Evolutionary conservation across 805 yeast species (phyloP).

Genomic region (Ogataea wickerhamii): DNA sequence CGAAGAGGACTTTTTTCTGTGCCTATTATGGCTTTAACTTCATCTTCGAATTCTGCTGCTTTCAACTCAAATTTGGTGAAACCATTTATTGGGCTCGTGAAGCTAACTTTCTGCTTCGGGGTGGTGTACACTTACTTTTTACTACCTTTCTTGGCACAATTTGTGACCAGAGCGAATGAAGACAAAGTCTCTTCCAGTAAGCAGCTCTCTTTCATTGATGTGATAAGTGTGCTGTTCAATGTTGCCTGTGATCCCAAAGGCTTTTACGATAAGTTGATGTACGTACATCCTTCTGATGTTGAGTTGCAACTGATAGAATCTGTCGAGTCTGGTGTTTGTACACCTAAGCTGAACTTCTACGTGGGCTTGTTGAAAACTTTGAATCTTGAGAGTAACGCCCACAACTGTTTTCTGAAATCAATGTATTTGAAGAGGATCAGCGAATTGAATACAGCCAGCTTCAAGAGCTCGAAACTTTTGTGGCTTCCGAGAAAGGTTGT

Average conservation of each 20-base stretch:
- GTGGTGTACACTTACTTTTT: conserved; percentile 21
- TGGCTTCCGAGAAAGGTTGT: conserved; percentile 6
- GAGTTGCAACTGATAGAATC: conserved; percentile 15
- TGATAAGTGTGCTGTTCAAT: conserved; percentile 4
- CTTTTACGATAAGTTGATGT: conserved; percentile 10
- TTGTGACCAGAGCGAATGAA: conserved; percentile 6
- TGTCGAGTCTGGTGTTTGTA: not conserved
- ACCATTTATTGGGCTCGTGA: conserved; percentile 29
- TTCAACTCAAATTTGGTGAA: conserved; percentile 18
- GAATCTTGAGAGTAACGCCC: conserved; percentile 6
- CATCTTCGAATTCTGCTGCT: conserved; percentile 16
- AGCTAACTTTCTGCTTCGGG: conserved; percentile 20
- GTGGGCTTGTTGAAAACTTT: conserved; percentile 8
- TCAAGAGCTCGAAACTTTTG: conserved; percentile 1
- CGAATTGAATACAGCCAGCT: conserved; percentile 7
- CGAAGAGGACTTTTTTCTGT: conserved; percentile 29
- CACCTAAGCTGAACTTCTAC: conserved; percentile 1
- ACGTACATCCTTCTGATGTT: conserved; percentile 10
- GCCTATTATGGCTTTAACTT: conserved; percentile 28
- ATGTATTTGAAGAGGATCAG: conserved; percentile 19
- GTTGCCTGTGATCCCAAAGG: conserved; percentile 15
- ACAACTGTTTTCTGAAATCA: conserved; percentile 22
- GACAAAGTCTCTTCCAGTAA: conserved; percentile 3
- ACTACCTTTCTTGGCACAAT: conserved; percentile 13
- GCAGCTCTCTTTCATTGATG: conserved; percentile 6